These are phyloP conservation scores for Fraxinus floribunda DNA, from an alignment of 305 asterid species.

Conservation along the genomic window DNA sequence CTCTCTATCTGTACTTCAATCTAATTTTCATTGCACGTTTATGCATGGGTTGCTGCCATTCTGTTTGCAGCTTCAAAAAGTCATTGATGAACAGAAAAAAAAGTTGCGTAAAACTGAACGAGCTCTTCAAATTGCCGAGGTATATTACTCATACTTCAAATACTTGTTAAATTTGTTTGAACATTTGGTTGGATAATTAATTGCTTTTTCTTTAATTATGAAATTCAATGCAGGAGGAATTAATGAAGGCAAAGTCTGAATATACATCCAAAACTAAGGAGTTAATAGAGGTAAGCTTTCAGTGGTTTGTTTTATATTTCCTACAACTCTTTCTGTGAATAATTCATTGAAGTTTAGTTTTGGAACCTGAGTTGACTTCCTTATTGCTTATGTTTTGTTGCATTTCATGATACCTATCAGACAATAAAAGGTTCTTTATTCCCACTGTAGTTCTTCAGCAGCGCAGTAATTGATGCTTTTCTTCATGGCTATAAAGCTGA, in stretches of 20 bases:
- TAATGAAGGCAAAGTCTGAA: slow-evolving; percentile 76
- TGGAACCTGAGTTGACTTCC: neutral
- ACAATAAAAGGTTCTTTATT: neutral
- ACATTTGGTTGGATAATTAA: slow-evolving; percentile 11
- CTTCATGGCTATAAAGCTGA: neutral
- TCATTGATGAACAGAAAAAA: slow-evolving; percentile 53
- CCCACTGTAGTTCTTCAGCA: neutral
- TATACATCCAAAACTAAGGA: slow-evolving; percentile 61
- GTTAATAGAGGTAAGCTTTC: slow-evolving; percentile 60
- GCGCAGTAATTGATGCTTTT: neutral
- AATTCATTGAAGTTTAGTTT: neutral
- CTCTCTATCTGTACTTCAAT: neutral
- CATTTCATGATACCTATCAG: neutral
- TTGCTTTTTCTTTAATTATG: slow-evolving; percentile 13
- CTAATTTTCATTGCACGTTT: neutral
- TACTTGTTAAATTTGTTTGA: neutral
- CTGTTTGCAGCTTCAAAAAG: slow-evolving; percentile 67
- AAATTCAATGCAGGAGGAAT: slow-evolving; percentile 66
- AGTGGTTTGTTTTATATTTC: neutral
- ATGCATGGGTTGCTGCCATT: neutral
- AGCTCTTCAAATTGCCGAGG: slow-evolving; percentile 93
- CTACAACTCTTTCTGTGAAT: neutral
- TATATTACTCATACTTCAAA: slow-evolving; percentile 25
- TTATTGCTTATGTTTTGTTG: neutral
- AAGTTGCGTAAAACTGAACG: slow-evolving; percentile 83